Evolutionary conservation across 768 basidiomycete genomes (phyloP).

Genomic region (Calocybe cyanea): DNA sequence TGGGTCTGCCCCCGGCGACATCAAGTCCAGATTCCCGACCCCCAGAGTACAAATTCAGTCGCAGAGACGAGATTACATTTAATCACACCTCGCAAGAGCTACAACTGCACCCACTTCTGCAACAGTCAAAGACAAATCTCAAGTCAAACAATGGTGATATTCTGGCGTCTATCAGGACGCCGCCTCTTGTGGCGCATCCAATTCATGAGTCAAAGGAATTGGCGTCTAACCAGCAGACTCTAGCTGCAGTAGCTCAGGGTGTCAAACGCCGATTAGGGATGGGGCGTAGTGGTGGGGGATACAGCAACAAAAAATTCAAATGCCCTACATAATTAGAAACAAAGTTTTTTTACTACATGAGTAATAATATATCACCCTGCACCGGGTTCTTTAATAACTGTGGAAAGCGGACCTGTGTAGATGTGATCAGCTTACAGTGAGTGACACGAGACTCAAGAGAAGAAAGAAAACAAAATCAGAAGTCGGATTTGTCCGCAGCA

Average conservation of each 20-base stretch:
- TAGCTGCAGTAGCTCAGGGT: conserved; percentile 18
- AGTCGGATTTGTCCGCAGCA: conserved; percentile 40
- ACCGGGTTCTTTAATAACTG: too few relatives aligned
- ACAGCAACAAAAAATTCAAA: conserved; percentile 72
- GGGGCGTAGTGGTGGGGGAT: conserved; percentile 47
- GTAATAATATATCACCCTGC: too few relatives aligned
- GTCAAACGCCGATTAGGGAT: conserved; percentile 61
- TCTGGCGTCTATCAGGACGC: conserved; percentile 2
- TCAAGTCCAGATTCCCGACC: too few relatives aligned
- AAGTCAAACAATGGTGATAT: background rate
- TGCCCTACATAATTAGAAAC: conserved; percentile 34
- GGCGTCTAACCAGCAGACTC: background rate
- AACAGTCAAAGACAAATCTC: background rate
- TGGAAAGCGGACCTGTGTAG: too few relatives aligned
- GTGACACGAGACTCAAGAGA: too few relatives aligned
- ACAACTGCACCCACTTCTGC: conserved; percentile 8
- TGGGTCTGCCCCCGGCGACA: too few relatives aligned
- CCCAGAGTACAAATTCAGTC: too few relatives aligned
- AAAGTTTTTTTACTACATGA: too few relatives aligned
- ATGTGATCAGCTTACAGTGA: too few relatives aligned
- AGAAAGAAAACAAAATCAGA: conserved; percentile 19
- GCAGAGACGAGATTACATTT: too few relatives aligned
- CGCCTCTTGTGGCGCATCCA: conserved; percentile 10
- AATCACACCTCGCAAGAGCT: too few relatives aligned
- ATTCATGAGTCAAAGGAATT: too few relatives aligned